Percentiles rank a stretch among this genome's conserved stretches.
Evolutionary conservation across 2,329 filamentous ascomycete species (phyloP).

Genomic region (Tolypocladium tropicale): DNA sequence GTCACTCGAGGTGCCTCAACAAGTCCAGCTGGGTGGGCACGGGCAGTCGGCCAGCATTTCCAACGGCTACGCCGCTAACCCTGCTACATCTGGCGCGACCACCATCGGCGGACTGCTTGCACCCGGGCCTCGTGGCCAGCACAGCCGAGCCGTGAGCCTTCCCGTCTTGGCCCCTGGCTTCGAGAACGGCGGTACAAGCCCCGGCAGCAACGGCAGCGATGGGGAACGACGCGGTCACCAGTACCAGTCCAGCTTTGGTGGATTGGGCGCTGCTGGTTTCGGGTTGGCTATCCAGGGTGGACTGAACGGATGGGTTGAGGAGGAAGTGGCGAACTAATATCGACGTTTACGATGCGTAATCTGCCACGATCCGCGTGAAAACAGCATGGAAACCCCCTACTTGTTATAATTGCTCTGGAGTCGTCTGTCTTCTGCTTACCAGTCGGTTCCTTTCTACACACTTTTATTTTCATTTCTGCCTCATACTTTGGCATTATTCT

Average conservation of each 20-base stretch:
- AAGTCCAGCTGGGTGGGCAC: conserved; percentile 51
- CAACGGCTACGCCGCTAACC: conserved; percentile 49
- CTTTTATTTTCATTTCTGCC: conserved; percentile 1
- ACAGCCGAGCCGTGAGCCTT: conserved; percentile 80
- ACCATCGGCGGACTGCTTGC: conserved; percentile 70
- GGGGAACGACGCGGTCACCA: conserved; percentile 54
- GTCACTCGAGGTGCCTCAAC: conserved; percentile 47
- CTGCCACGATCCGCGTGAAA: conserved; percentile 14
- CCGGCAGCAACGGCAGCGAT: conserved; percentile 34
- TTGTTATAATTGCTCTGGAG: conserved; percentile 30
- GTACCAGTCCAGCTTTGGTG: conserved; percentile 53
- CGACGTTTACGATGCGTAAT: conserved; percentile 1
- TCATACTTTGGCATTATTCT: conserved; percentile 19
- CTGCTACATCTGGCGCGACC: conserved; percentile 45
- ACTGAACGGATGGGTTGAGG: conserved; percentile 58
- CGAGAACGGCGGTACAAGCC: conserved; percentile 47
- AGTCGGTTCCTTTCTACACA: conserved; percentile 5
- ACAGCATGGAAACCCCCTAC: conserved; percentile 24
- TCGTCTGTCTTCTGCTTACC: conserved; percentile 11
- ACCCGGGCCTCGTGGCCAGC: conserved; percentile 50
- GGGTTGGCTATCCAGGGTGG: conserved; percentile 54
- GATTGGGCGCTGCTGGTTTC: conserved; percentile 46
- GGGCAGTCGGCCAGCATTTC: conserved; percentile 57
- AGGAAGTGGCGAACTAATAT: conserved; percentile 50
- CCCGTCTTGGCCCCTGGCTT: conserved; percentile 59